These are phyloP conservation scores for Irpex sp. DNA, from an alignment of 1,284 basidiomycete genomes.

Conservation along the genomic window DNA sequence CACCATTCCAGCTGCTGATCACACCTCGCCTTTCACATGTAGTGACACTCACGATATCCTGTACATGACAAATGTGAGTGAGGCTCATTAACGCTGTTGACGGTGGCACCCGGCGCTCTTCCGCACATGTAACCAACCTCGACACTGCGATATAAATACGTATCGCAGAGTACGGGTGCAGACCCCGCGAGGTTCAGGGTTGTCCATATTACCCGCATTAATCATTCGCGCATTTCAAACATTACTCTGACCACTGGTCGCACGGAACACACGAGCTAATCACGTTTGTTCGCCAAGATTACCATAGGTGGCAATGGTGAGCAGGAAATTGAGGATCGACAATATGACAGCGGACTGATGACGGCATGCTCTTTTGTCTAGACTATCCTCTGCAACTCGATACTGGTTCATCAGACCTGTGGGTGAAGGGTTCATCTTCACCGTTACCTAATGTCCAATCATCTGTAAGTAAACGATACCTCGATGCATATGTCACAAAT, in stretches of 20 bases:
- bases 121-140: not conserved
- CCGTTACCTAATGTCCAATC: slow-evolving; percentile 49
- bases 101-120: not conserved
- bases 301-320: slow-evolving; percentile 57
- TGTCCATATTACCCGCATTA: not conserved
- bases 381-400: slow-evolving; percentile 72
- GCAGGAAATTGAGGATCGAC: slow-evolving; percentile 20
- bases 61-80: slow-evolving; percentile 69
- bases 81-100: not conserved
- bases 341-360: not conserved
- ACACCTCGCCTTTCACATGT: not conserved
- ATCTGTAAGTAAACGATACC: slow-evolving; percentile 42
- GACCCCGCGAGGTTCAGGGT: not conserved
- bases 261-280: not conserved
- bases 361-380: slow-evolving; percentile 22
- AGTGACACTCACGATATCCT: slow-evolving; percentile 73
- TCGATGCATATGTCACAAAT: not conserved
- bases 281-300: slow-evolving; percentile 39
- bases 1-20: not conserved
- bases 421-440: slow-evolving; percentile 51
- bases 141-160: not conserved
- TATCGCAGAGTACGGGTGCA: not conserved
- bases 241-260: not conserved
- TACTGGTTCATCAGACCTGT: slow-evolving; percentile 81
- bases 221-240: not conserved